Conservation (phyloP, 2,329 filamentous ascomycete genomes). For the Cytospora paraplurivora region DNA sequence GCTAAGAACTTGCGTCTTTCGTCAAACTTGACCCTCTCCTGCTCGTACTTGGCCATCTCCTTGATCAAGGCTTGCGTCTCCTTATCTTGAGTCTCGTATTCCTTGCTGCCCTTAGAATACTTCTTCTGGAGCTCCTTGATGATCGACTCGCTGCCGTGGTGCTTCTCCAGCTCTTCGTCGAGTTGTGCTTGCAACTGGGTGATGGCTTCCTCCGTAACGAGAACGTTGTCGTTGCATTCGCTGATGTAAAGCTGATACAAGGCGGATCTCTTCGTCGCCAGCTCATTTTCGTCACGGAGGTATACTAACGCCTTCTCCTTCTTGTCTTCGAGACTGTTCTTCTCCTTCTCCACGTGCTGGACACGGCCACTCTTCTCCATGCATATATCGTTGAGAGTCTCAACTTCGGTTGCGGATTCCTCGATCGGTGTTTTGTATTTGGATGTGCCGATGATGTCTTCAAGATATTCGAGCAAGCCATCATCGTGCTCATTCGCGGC, state of each 20-base stretch:
- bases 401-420: conserved; percentile 86
- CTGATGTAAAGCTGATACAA: conserved; percentile 90
- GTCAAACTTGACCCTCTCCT: conserved; percentile 95
- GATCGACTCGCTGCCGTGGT: conserved; percentile 83
- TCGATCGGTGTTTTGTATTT: conserved; percentile 98
- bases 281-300: conserved; percentile 90
- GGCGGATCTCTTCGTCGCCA: conserved; percentile 84
- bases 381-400: conserved; percentile 91
- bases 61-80: conserved; percentile 77
- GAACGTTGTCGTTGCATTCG: conserved; percentile 85
- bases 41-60: conserved; percentile 90
- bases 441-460: conserved; percentile 98
- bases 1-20: conserved; percentile 95
- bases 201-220: conserved; percentile 86
- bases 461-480: conserved; percentile 91
- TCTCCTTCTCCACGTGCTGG: conserved; percentile 97
- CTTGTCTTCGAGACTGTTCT: conserved; percentile 88
- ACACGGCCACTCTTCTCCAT: conserved; percentile 93
- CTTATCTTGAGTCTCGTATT: conserved; percentile 82
- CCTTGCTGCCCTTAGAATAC: conserved; percentile 79
- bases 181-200: conserved; percentile 87
- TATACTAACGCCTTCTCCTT: conserved; percentile 92
- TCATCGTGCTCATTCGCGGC: conserved; percentile 94
- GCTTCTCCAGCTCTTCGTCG: conserved; percentile 85
- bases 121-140: conserved; percentile 88